phyloP scores from a whole-genome alignment of 805 yeast species.

The Priceomyces castillae region DNA sequence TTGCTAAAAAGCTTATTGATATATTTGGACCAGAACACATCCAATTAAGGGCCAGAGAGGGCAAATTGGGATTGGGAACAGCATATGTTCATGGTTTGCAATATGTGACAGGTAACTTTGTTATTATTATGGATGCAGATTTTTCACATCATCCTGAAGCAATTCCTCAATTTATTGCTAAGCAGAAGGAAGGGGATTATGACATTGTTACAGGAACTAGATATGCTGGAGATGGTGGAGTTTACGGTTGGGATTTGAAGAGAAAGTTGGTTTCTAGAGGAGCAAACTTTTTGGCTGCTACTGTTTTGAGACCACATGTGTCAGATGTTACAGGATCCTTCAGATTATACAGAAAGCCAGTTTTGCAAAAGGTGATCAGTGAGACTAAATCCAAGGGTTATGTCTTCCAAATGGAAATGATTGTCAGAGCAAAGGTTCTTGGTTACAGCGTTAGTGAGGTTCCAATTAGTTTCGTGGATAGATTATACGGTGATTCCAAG shows the following conservation, averaged over 20 bases:
- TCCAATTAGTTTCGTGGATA: conserved; percentile 74
- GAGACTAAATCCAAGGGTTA: conserved; percentile 75
- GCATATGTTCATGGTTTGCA: conserved; percentile 78
- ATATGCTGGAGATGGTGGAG: conserved; percentile 80
- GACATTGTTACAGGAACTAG: conserved; percentile 63
- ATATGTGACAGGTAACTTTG: conserved; percentile 68
- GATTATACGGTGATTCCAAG: conserved; percentile 75
- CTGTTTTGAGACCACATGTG: conserved; percentile 67
- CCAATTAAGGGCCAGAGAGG: conserved; percentile 67
- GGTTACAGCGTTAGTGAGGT: conserved; percentile 76
- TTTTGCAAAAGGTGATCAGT: conserved; percentile 59
- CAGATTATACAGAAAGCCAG: conserved; percentile 71
- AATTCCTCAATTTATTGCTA: conserved; percentile 68
- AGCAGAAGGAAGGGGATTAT: conserved; percentile 50
- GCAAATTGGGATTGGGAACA: conserved; percentile 76
- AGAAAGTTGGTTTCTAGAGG: conserved; percentile 76
- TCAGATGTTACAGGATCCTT: conserved; percentile 76
- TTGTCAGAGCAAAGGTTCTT: conserved; percentile 75
- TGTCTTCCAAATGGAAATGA: conserved; percentile 87
- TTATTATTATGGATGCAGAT: conserved; percentile 82
- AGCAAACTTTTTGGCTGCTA: conserved; percentile 74
- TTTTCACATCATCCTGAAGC: conserved; percentile 81
- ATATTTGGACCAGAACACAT: conserved; percentile 61
- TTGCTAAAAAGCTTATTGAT: conserved; percentile 57
- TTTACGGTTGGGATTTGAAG: conserved; percentile 81